Percentiles rank a stretch among this genome's conserved stretches.
Evolutionary conservation across 306 rosid species (phyloP).

Genomic region (Trifolium subterraneum): DNA sequence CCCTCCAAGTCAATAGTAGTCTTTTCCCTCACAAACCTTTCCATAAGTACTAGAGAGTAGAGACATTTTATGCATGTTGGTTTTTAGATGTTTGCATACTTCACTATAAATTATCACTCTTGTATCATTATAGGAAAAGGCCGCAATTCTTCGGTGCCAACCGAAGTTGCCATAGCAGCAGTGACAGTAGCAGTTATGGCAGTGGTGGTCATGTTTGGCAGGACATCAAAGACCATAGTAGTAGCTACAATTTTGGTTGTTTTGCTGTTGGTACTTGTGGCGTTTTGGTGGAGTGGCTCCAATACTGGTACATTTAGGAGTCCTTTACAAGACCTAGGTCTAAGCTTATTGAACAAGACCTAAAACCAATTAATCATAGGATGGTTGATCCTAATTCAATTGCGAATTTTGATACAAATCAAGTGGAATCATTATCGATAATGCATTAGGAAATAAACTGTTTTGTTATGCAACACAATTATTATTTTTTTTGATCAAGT

Average conservation of each 20-base stretch:
- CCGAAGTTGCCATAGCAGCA: constrained; percentile 80
- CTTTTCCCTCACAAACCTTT: constrained; percentile 16
- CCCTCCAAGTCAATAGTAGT: constrained; percentile 3
- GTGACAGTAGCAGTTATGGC: constrained; percentile 79
- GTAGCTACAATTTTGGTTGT: constrained; percentile 75
- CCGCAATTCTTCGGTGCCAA: constrained; percentile 74
- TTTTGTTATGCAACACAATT: constrained; percentile 22
- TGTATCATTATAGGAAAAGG: constrained; percentile 81
- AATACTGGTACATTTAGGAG: constrained; percentile 61
- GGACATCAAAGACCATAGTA: constrained; percentile 66
- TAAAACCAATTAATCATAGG: constrained; percentile 39
- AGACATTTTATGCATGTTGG: constrained; percentile 40
- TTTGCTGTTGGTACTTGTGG: constrained; percentile 78
- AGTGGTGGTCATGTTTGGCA: constrained; percentile 68
- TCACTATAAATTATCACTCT: constrained; percentile 57
- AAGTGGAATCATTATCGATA: constrained; percentile 30
- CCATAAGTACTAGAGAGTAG: constrained; percentile 36
- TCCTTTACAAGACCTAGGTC: constrained; percentile 63
- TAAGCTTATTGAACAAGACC: constrained; percentile 53
- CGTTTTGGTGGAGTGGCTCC: constrained; percentile 75
- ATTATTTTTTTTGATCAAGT: constrained; percentile 30
- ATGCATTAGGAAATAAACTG: constrained; percentile 27
- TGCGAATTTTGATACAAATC: constrained; percentile 28
- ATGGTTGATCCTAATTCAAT: constrained; percentile 13
- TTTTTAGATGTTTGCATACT: constrained; percentile 46